phyloP scores from a whole-genome alignment of 345 rosid species.

The Eutrema japonicum region DNA sequence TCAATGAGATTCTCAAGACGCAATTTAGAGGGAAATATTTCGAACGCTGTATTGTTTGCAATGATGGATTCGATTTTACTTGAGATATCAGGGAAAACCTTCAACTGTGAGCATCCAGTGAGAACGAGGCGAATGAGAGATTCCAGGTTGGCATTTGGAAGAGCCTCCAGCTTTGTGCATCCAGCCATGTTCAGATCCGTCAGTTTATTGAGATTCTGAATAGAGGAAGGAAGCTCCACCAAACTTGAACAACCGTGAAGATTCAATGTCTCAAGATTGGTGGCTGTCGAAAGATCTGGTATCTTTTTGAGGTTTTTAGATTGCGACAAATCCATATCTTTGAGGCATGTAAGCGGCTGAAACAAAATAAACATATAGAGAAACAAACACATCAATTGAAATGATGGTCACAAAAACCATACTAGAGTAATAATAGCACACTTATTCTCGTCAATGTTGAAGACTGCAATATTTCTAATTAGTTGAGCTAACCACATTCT shows the following conservation, averaged over 20 bases:
- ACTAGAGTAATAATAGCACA: not conserved
- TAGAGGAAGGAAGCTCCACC: conserved; percentile 32
- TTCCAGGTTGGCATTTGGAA: conserved; percentile 7
- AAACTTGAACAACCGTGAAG: conserved; percentile 30
- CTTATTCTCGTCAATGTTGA: not conserved
- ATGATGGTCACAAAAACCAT: not conserved
- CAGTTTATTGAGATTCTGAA: conserved; percentile 8
- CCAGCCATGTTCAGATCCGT: not conserved
- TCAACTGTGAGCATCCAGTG: not conserved
- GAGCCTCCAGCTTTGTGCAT: conserved; percentile 1
- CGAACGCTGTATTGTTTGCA: conserved; percentile 11
- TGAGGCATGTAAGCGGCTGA: conserved; percentile 19
- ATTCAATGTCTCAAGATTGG: conserved; percentile 17
- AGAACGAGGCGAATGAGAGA: not conserved
- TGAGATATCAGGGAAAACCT: conserved; percentile 13
- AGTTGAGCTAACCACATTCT: not conserved
- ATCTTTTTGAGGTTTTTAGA: conserved; percentile 10
- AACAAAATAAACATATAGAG: not conserved
- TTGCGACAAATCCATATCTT: conserved; percentile 13
- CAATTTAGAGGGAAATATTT: not conserved
- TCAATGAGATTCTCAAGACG: conserved; percentile 27
- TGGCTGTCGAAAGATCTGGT: conserved; percentile 25
- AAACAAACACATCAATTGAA: not conserved
- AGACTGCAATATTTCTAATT: not conserved
- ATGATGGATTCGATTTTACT: not conserved